Percentiles rank a stretch among this genome's conserved stretches.
Evolutionary conservation across 139 green algal species (phyloP).

Genomic region (Choricystis sp.): DNA sequence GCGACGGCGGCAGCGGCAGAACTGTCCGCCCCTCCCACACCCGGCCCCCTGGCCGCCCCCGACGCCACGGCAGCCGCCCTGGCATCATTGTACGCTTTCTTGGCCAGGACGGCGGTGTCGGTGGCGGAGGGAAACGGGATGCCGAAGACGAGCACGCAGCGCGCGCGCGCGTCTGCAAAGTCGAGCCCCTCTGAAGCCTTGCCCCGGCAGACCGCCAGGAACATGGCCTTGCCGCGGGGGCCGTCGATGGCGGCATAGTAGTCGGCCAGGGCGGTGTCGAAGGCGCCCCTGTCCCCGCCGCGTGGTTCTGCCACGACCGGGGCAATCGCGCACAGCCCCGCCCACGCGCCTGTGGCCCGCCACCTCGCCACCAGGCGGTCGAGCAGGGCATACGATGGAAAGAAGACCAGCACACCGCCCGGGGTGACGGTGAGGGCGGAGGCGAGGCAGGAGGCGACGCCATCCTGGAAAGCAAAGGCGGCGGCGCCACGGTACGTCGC

Average conservation of each 20-base stretch:
- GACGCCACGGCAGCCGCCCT: not conserved
- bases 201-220: conserved; percentile 84
- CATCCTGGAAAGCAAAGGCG: conserved; percentile 35
- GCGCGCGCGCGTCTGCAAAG: conserved; percentile 76
- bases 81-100: conserved; percentile 65
- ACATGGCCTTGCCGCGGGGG: conserved; percentile 42
- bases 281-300: conserved; percentile 30
- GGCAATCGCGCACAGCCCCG: conserved; percentile 43
- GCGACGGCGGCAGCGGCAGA: conserved; percentile 35
- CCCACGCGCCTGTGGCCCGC: conserved; percentile 53
- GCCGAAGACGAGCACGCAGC: conserved; percentile 79
- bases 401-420: conserved; percentile 83
- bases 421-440: conserved; percentile 36
- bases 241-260: conserved; percentile 61
- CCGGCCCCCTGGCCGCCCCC: conserved; percentile 8
- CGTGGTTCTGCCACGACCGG: conserved; percentile 55
- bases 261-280: conserved; percentile 45
- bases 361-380: conserved; percentile 54
- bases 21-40: too few species aligned
- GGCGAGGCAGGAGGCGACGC: conserved; percentile 36
- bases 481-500: conserved; percentile 30
- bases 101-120: conserved; percentile 63
- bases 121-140: conserved; percentile 79
- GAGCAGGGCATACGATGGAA: conserved; percentile 73
- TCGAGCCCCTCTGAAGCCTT: conserved; percentile 96